Base-by-base conservation (phyloP, 805 yeast genomes). In the Yarrowia yakushimensis region DNA sequence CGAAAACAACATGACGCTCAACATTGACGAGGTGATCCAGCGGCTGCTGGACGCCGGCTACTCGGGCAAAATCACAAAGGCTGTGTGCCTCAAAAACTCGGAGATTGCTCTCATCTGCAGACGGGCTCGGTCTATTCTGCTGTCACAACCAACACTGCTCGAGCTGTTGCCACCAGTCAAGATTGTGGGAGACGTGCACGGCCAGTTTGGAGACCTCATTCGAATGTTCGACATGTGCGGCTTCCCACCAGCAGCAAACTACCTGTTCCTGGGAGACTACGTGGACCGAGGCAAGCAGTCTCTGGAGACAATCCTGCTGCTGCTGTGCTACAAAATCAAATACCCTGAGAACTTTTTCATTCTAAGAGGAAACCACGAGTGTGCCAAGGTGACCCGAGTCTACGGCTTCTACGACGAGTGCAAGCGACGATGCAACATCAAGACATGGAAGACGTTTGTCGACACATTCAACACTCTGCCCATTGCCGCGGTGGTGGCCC, bases 271-370 rank as follows among this genome's bases (percentile, higher is more conserved):
- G 50, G 99, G 99, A 28, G 99, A 94, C 76, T 94, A 94, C 74
- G 99, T 94, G 52, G 99, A 94, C 76, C 82, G 99, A 67, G 99
- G 99, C 63, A 94, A 94, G 74, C 99, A 94, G 76, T 87, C 96
- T 3, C 77, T 94, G 63, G 99, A 94, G 73, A 94, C 99, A 0
- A 91, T 94, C 22, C 77, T 93, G 65, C 78, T 94, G 54, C 78
- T 94, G 65, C 79, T 94, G 60, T 92, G 97, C 74, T 94, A 90
- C 78, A 94, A 94, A 74, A 92, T 94, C 74, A 93, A 93, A 74
- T 93, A 91, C 70, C 98, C 99, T 0, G 97, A 94, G 71, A 93
- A 93, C 74, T 90, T 92, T 72, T 92, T 91, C 73, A 76, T 92
- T 64, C 77, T 92, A 48, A 79, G 98, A 69, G 98, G 98, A 11